Evolutionary conservation across 169 alveolate species (phyloP).

Genomic region (Eimeria acervulina): DNA sequence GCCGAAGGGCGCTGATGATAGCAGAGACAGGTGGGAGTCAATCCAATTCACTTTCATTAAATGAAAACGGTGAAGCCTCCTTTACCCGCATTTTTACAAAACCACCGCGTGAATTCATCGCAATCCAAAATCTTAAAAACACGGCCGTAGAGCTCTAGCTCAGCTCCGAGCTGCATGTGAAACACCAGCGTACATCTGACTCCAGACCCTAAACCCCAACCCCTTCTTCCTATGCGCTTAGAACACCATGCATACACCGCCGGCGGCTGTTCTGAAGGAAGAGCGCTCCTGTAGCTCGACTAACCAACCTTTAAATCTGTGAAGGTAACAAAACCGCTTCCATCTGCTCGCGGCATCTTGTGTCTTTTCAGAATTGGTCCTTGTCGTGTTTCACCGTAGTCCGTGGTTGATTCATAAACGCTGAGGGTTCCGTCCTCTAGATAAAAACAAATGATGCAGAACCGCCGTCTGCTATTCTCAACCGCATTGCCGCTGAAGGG

Average conservation of each 20-base stretch:
- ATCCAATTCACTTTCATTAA: not conserved
- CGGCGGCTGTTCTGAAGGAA: not conserved
- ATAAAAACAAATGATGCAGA: conserved; percentile 90
- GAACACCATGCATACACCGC: not conserved
- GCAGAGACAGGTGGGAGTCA: not conserved
- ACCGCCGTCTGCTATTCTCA: conserved; percentile 93
- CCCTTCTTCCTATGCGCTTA: not conserved
- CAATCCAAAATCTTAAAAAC: conserved; percentile 91
- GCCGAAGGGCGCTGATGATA: not conserved
- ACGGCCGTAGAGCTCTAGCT: conserved; percentile 91
- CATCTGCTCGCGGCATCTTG: conserved; percentile 89
- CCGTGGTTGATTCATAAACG: conserved; percentile 91
- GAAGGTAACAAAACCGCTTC: conserved; percentile 88
- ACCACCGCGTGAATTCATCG: conserved; percentile 93
- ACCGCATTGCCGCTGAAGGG: conserved; percentile 91
- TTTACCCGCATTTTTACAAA: conserved; percentile 84
- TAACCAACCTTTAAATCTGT: conserved; percentile 88
- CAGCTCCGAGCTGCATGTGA: conserved; percentile 84
- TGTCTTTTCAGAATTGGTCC: conserved; percentile 93
- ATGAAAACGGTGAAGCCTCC: not conserved
- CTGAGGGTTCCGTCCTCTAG: conserved; percentile 94
- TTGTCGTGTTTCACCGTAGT: conserved; percentile 92
- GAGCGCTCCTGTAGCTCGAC: not conserved
- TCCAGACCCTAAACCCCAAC: not conserved
- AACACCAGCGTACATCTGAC: not conserved